A percentile compares a stretch with the other conserved stretches of the same genome.
These are phyloP conservation scores for Neofusicoccum sp. DNA, from an alignment of 2,329 filamentous ascomycete species.

Conservation along the genomic window DNA sequence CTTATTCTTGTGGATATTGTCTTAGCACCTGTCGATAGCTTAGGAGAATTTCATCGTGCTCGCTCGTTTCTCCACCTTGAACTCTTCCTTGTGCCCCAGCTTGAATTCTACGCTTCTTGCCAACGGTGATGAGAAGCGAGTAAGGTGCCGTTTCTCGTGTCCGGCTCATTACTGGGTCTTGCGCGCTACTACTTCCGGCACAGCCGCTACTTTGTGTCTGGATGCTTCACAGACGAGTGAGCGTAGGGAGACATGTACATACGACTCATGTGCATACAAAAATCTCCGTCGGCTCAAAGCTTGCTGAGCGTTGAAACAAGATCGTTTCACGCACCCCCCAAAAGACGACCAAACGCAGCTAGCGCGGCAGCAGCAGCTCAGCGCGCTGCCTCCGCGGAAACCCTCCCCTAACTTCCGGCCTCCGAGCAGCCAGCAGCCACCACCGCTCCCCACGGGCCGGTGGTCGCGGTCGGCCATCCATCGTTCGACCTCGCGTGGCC, in stretches of 20 bases:
- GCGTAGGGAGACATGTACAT: background rate
- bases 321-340: background rate
- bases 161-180: background rate
- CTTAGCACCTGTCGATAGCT: background rate
- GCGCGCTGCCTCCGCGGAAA: background rate
- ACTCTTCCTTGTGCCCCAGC: too few species aligned
- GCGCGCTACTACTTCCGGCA: too few species aligned
- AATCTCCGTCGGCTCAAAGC: background rate
- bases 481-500: background rate
- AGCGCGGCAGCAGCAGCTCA: background rate
- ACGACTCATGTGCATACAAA: background rate
- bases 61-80: background rate
- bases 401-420: background rate
- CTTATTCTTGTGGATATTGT: conserved; percentile 2
- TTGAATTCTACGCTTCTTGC: too few species aligned
- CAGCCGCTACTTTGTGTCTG: too few species aligned
- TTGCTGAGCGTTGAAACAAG: background rate
- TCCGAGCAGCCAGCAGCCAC: background rate
- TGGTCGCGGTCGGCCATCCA: background rate
- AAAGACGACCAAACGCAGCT: background rate
- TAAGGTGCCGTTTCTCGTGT: background rate
- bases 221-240: background rate
- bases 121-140: too few species aligned
- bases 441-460: too few species aligned
- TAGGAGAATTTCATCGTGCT: background rate